phyloP scores from a whole-genome alignment of 2,329 filamentous ascomycete species.

The Fusarium sp. region DNA sequence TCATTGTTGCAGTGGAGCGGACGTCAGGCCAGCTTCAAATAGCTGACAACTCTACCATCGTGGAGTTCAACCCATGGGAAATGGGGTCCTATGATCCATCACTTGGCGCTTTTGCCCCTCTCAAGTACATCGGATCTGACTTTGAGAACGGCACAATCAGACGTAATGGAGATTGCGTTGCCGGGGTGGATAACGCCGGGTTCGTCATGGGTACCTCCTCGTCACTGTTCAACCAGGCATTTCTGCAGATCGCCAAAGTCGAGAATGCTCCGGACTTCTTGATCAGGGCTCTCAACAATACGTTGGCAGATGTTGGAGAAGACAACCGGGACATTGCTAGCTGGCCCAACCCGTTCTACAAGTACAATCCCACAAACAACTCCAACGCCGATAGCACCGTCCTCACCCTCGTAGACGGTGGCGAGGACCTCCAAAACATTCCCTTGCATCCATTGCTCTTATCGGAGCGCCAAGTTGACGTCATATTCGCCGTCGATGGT shows the following conservation, averaged over 20 bases:
- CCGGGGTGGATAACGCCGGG: slow-evolving; percentile 85
- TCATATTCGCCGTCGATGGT: slow-evolving; percentile 84
- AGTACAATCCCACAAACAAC: slow-evolving; percentile 71
- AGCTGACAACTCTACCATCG: slow-evolving; percentile 74
- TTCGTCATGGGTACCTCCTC: slow-evolving; percentile 89
- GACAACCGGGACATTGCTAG: slow-evolving; percentile 79
- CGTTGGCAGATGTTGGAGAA: slow-evolving; percentile 68
- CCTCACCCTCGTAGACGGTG: slow-evolving; percentile 82
- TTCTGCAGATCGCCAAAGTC: slow-evolving; percentile 66
- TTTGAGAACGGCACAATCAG: slow-evolving; percentile 73
- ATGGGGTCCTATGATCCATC: slow-evolving; percentile 82
- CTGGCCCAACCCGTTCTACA: slow-evolving; percentile 82
- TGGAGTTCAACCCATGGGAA: slow-evolving; percentile 84
- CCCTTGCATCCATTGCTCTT: slow-evolving; percentile 83
- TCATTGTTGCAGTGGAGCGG: slow-evolving; percentile 78
- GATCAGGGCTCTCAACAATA: slow-evolving; percentile 59
- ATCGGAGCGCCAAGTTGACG: slow-evolving; percentile 77
- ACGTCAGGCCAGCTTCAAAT: slow-evolving; percentile 71
- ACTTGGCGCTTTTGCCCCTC: slow-evolving; percentile 76
- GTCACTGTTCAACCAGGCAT: slow-evolving; percentile 83
- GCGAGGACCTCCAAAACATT: slow-evolving; percentile 82
- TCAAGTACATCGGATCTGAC: slow-evolving; percentile 78
- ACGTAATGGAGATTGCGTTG: slow-evolving; percentile 70
- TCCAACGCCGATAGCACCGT: slow-evolving; percentile 62
- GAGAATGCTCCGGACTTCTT: slow-evolving; percentile 59